A percentile compares a stretch with the other conserved stretches of the same genome.
Evolutionary conservation across 2,329 filamentous ascomycete species (phyloP).

Genomic region (Colletotrichum liriopes): DNA sequence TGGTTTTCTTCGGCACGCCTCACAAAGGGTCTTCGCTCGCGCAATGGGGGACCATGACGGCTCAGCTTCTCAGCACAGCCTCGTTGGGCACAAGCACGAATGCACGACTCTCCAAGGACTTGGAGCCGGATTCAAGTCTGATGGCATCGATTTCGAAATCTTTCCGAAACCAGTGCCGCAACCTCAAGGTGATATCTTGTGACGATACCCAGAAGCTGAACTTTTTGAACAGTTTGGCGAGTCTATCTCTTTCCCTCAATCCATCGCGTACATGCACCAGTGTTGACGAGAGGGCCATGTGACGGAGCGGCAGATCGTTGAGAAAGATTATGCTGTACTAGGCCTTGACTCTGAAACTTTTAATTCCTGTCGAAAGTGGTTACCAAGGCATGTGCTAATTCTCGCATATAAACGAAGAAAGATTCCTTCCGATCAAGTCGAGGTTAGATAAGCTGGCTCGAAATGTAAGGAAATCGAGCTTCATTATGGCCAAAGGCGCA

Average conservation of each 20-base stretch:
- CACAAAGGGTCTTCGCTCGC: conserved; percentile 15
- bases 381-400: conserved; percentile 43
- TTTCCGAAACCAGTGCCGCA: conserved; percentile 5
- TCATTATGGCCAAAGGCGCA: background rate
- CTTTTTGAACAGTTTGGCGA: conserved; percentile 1
- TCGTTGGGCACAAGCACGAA: conserved; percentile 10
- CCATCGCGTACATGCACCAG: background rate
- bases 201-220: conserved; percentile 47
- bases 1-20: conserved; percentile 47
- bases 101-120: conserved; percentile 1
- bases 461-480: background rate
- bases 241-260: background rate
- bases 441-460: background rate
- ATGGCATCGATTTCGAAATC: conserved; percentile 3
- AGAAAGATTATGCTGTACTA: conserved; percentile 32
- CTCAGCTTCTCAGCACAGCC: background rate
- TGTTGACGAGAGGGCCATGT: background rate
- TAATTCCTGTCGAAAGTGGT: conserved; percentile 28
- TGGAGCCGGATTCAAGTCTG: conserved; percentile 19
- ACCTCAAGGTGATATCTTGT: conserved; percentile 47
- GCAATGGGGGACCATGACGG: background rate
- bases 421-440: conserved; percentile 14
- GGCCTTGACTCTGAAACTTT: conserved; percentile 17
- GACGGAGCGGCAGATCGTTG: conserved; percentile 33
- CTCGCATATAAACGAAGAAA: conserved; percentile 7